Evolutionary conservation across 2,329 filamentous ascomycete species (phyloP).

Genomic region (Thielaviopsis ethacetica): DNA sequence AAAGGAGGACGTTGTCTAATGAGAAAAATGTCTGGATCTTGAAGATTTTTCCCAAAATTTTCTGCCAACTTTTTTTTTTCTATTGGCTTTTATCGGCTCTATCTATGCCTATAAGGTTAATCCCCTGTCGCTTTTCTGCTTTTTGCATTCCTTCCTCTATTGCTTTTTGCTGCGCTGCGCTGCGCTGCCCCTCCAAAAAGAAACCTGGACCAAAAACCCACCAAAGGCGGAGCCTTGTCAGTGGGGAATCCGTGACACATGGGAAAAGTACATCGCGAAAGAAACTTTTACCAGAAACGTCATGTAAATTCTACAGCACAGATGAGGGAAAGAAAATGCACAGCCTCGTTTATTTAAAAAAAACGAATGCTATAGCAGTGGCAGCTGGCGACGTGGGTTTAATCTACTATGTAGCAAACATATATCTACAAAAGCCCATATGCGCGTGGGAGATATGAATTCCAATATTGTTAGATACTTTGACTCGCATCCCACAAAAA

Average conservation of each 20-base stretch:
- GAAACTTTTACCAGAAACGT: neutral
- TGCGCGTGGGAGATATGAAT: too few relatives aligned
- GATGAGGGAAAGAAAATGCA: too few relatives aligned
- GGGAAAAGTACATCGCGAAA: neutral
- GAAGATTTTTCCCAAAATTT: neutral
- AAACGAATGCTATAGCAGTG: too few relatives aligned
- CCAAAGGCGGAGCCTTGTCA: neutral
- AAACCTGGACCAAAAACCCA: neutral
- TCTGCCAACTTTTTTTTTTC: slow-evolving; percentile 1
- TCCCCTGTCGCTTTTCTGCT: neutral
- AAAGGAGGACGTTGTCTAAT: neutral
- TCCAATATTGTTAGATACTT: too few relatives aligned
- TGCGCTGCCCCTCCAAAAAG: neutral
- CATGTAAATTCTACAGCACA: too few relatives aligned
- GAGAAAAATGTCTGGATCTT: neutral
- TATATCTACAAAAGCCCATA: too few relatives aligned
- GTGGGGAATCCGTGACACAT: neutral
- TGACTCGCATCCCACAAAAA: too few relatives aligned
- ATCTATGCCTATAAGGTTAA: neutral
- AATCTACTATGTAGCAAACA: too few relatives aligned
- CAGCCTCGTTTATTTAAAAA: too few relatives aligned
- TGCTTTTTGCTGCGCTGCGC: neutral
- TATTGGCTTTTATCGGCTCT: neutral
- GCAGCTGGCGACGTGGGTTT: too few relatives aligned
- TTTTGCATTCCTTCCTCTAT: neutral